These are phyloP conservation scores for Ophiocordyceps camponoti-rufipedis DNA, from an alignment of 2,329 filamentous ascomycete species.

Conservation along the genomic window DNA sequence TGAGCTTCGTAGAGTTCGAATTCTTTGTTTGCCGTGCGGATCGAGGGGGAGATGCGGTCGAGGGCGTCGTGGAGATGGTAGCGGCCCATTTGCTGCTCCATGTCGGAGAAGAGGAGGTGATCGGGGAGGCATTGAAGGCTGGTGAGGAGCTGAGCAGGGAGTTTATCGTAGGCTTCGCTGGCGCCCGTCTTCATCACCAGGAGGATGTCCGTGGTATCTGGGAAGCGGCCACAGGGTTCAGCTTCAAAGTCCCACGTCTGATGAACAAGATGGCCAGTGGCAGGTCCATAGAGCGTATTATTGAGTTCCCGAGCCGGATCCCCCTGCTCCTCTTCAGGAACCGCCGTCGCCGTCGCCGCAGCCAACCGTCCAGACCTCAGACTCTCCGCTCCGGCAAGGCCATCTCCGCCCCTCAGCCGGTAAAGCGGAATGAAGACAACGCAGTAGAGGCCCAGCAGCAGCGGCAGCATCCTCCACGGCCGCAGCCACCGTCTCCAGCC, in stretches of 20 bases:
- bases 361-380: too few relatives aligned
- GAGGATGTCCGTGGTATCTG: constrained; percentile 23
- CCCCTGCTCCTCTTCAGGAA: not conserved
- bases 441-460: not conserved
- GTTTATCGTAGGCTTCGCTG: constrained; percentile 32
- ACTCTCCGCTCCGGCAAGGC: too few relatives aligned
- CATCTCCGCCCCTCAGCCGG: not conserved
- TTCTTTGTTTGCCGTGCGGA: constrained; percentile 20
- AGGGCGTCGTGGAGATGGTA: constrained; percentile 24
- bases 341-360: not conserved
- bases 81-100: constrained; percentile 32
- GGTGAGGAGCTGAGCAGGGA: constrained; percentile 37
- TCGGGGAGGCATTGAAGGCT: constrained; percentile 34
- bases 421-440: not conserved
- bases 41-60: constrained; percentile 17
- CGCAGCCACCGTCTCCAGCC: not conserved
- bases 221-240: constrained; percentile 21
- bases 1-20: constrained; percentile 28
- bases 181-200: constrained; percentile 42
- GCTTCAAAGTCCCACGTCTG: constrained; percentile 17
- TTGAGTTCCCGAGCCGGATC: not conserved
- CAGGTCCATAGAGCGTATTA: constrained; percentile 15
- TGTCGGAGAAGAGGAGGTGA: constrained; percentile 37
- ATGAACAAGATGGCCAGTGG: constrained; percentile 13
- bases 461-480: not conserved